Evolutionary conservation across 305 asterid species (phyloP).

Genomic region (Coffea humblotiana): DNA sequence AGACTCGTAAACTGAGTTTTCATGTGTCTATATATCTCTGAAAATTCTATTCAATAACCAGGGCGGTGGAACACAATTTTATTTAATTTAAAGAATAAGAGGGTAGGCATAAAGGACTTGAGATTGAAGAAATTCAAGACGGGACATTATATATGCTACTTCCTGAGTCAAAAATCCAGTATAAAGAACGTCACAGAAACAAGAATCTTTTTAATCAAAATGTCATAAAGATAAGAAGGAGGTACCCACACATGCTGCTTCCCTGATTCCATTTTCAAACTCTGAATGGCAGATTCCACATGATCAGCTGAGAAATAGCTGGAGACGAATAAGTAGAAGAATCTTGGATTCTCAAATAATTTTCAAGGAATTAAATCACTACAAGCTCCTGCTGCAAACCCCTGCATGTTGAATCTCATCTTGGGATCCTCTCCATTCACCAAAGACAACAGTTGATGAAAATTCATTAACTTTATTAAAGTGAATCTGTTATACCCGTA

Average conservation of each 20-base stretch:
- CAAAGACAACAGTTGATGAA: neutral
- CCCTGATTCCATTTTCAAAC: constrained; percentile 70
- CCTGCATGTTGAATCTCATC: neutral
- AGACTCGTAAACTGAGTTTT: neutral
- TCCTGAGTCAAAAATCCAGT: neutral
- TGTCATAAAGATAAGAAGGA: constrained; percentile 49
- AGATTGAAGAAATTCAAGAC: neutral
- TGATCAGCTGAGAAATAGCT: constrained; percentile 62
- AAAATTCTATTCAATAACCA: neutral
- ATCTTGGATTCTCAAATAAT: neutral
- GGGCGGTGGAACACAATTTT: neutral
- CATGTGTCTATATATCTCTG: neutral
- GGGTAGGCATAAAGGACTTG: no score
- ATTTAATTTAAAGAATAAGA: neutral
- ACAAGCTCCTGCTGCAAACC: neutral
- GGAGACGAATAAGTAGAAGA: constrained; percentile 5
- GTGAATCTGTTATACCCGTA: neutral
- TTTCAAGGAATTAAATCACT: neutral
- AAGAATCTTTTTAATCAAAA: neutral
- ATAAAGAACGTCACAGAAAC: neutral
- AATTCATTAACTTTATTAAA: neutral
- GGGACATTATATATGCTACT: neutral
- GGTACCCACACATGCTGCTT: constrained; percentile 99
- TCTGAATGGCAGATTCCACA: constrained; percentile 67
- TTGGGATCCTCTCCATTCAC: neutral